Base-by-base conservation (phyloP, 1,139 yeast genomes). In the Yamadazyma spencermartinsiae region DNA sequence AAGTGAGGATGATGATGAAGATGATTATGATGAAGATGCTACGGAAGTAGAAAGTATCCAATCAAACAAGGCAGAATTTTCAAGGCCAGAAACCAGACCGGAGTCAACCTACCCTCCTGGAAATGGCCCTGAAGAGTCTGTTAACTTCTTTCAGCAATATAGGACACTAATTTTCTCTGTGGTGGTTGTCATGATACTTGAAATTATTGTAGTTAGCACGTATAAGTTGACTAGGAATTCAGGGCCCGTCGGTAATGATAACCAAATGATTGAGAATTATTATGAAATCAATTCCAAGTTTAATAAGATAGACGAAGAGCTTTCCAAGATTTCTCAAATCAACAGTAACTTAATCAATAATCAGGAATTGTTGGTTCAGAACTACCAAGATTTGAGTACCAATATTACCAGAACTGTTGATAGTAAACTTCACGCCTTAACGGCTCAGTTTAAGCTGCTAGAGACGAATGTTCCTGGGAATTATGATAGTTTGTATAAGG, bases 361-460 rank as follows among this genome's bases (percentile, higher is more conserved):
- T 10, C 33, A 30, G 18, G 12, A 30, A 10, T n/a, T 30, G 13
- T 28, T 54, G 4, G 50, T 45, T 25, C 27, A 50, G 6, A 51
- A 44, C 21, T 42, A 44, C 12, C 56, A 54, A 14, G 37, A 45
- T 7, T 40, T 58, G 10, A 41, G 48, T 13, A 25, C 30, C 8
- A 40, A 39, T 29, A 28, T 28, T 12, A 28, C 15, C 16, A 12
- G 20, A 3, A 28, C 20, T 2, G 34, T 57, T 6, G 48, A 48
- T 28, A 26, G 42, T 2, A 54, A 54, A 36, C 50, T 62, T 34
- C 56, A 56, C 13, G 33, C 36, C 4, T 41, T 60, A 14, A 44
- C 42, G 18, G 37, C 35, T 6, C 52, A 49, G 38, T 54, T 61
- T 33, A 46, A 42, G 16, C 31, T 35, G 9, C 31, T 58, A 8